Evolutionary conservation across 2,329 filamentous ascomycete species (phyloP), one percentile per base, ranked within the genome.

Genomic region (Seiridium cupressi): DNA sequence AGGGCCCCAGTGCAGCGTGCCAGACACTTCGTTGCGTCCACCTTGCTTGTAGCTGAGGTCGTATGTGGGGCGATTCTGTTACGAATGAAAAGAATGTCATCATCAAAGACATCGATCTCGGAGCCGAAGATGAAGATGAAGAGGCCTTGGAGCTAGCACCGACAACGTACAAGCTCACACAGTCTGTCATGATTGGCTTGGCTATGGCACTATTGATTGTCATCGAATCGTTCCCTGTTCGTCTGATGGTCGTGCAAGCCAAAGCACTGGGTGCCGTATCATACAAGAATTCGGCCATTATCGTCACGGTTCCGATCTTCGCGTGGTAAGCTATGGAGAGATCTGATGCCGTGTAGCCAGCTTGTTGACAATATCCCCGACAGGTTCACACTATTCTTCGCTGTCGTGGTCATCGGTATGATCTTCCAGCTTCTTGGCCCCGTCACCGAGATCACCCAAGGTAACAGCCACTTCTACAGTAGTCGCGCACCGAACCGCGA

Each of bases 1-100:
- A 1, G 69, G 68, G 67, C 79, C 81, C 81, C 81, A 83, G 66
- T 83, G 81, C 26, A 82, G 65, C 3, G 80, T 76, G 54, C 76
- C 74, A 54, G 73, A 76, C 61, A 76, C 72, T 7, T 73, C 69
- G 63, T 83, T 74, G 38, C 77, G 73, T 13, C 80, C 79, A 31
- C 73, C 68, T 26, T 26, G 18, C 44, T 67, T 58, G 64, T 79
- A 78, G 35, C 65, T 65, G 32, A 69, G 68, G 36, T 71, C 68
- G 63, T 84, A 42, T 42, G 38, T 42, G 13, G 7, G 38, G 7
- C 7, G 38, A 42, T 13, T 42, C 38, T 7, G 5, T 47, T 7
- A 32, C 18, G 1, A 40, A 57, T n/a, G 55, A 57, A 32, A 57
- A 57, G 55, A 47, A 57, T 26, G 34, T 40, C 13, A 40, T 57